Evolutionary conservation across 106 monocot species (phyloP).

Genomic region (Dendrobium catenatum): DNA sequence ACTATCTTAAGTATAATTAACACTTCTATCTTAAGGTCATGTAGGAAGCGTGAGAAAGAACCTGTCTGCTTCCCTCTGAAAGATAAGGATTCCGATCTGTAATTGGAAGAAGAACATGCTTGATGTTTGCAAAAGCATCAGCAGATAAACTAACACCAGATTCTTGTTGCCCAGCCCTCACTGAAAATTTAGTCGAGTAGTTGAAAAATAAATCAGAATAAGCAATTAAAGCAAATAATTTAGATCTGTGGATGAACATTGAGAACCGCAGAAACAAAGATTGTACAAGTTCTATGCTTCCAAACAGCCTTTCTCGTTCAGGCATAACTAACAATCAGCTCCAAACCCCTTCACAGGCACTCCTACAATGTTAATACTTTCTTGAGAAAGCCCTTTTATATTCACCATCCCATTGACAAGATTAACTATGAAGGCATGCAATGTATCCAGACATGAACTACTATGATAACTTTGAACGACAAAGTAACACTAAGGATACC

Average conservation of each 20-base stretch:
- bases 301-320: neutral
- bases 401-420: neutral
- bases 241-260: neutral
- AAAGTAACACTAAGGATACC: neutral
- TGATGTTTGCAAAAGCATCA: constrained; percentile 25
- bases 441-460: neutral
- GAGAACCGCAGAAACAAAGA: neutral
- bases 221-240: neutral
- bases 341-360: neutral
- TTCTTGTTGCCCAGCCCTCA: constrained; percentile 17
- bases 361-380: neutral
- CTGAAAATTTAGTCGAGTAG: constrained; percentile 11
- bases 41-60: constrained; percentile 1
- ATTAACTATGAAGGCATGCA: neutral
- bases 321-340: neutral
- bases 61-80: constrained; percentile 26
- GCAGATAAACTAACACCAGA: constrained; percentile 18
- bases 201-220: neutral
- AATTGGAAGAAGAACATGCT: constrained; percentile 30
- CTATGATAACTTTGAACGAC: neutral
- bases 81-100: constrained; percentile 30
- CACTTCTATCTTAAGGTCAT: neutral
- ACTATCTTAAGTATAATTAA: neutral
- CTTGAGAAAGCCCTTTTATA: neutral
- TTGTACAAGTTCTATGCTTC: neutral